A percentile compares a stretch with the other conserved stretches of the same genome.
These are phyloP conservation scores for Macrolepiota dolichaula DNA, from an alignment of 768 basidiomycete genomes.

Conservation along the genomic window DNA sequence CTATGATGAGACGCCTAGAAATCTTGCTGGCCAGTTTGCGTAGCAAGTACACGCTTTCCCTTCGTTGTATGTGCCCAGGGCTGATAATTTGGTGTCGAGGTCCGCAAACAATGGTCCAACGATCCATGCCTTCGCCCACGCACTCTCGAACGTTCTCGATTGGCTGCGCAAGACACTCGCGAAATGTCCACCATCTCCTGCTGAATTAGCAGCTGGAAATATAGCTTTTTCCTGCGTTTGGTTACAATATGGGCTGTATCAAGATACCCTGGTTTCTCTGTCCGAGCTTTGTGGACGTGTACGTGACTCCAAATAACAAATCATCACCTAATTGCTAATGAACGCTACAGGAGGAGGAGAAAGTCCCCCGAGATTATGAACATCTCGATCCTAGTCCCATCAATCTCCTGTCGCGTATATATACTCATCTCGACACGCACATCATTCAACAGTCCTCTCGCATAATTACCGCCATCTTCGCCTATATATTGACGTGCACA, in stretches of 20 bases:
- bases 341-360: constrained; percentile 26
- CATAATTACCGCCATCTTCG: constrained; percentile 50
- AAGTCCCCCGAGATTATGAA: constrained; percentile 36
- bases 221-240: constrained; percentile 40
- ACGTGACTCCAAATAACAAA: constrained; percentile 17
- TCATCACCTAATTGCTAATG: background rate
- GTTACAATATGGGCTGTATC: constrained; percentile 45
- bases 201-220: constrained; percentile 13
- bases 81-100: constrained; percentile 25
- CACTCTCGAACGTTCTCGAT: constrained; percentile 51
- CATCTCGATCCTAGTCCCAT: constrained; percentile 41
- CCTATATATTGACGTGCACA: constrained; percentile 62
- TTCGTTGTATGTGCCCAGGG: background rate
- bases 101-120: constrained; percentile 47
- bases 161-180: constrained; percentile 48
- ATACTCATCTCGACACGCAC: constrained; percentile 50
- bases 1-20: constrained; percentile 65
- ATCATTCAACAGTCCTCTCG: constrained; percentile 50
- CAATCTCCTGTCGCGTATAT: constrained; percentile 58
- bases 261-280: constrained; percentile 49
- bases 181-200: constrained; percentile 31
- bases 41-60: constrained; percentile 35
- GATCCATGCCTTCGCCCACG: constrained; percentile 64
- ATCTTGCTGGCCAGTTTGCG: constrained; percentile 43
- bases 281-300: constrained; percentile 61